Conservation (phyloP, 2,329 filamentous ascomycete genomes). For the Rhynchosporium secalis region DNA sequence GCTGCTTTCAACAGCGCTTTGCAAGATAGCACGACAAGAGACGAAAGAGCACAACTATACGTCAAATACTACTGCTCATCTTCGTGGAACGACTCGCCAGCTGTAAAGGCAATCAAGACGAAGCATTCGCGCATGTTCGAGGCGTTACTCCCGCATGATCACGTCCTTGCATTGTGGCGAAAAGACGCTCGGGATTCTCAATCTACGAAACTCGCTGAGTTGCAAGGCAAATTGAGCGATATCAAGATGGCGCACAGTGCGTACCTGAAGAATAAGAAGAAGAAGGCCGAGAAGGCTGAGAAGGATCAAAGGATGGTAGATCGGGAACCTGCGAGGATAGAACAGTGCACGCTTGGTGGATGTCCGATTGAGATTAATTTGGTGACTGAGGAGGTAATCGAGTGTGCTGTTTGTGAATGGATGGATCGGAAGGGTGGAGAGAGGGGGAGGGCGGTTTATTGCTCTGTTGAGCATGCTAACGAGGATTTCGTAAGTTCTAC, state of each 20-base stretch:
- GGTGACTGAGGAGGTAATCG: conserved; percentile 26
- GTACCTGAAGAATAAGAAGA: conserved; percentile 34
- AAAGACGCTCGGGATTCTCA: conserved; percentile 32
- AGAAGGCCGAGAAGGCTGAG: conserved; percentile 28
- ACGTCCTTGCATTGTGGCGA: conserved; percentile 32
- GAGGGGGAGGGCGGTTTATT: conserved; percentile 29
- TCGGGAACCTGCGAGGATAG: conserved; percentile 23
- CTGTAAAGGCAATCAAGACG: conserved; percentile 34
- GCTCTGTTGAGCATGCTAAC: conserved; percentile 34
- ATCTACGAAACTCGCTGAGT: conserved; percentile 23
- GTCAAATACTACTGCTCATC: conserved; percentile 35
- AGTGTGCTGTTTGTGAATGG: conserved; percentile 39
- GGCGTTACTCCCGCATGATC: conserved; percentile 29
- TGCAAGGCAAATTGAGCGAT: conserved; percentile 29
- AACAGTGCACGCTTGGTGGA: conserved; percentile 27
- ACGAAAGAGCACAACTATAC: conserved; percentile 34
- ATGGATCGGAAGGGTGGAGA: conserved; percentile 27
- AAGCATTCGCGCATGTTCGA: conserved; percentile 38
- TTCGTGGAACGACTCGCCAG: conserved; percentile 25
- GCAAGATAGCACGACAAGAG: conserved; percentile 27
- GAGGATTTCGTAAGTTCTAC: conserved; percentile 31
- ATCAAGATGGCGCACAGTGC: conserved; percentile 38
- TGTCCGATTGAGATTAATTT: conserved; percentile 34
- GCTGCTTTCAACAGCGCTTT: conserved; percentile 23
- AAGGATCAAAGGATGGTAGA: conserved; percentile 26